A percentile compares a stretch with the other conserved stretches of the same genome.
phyloP scores from a whole-genome alignment of 129 eudicot genomes.

The Artemisia tridentata region DNA sequence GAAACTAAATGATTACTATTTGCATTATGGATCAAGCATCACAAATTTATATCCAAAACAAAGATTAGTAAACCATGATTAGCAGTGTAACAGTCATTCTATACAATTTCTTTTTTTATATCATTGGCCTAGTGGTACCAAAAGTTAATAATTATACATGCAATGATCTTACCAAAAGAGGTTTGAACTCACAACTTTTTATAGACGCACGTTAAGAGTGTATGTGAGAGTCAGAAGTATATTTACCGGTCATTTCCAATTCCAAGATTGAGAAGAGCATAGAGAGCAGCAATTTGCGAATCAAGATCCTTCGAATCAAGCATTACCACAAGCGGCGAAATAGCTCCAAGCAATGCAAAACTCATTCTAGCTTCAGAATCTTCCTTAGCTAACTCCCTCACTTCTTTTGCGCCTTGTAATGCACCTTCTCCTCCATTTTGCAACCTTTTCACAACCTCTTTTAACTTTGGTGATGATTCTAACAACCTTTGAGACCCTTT shows the following conservation, averaged over 20 bases:
- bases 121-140: no score
- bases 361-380: conserved; percentile 55
- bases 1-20: no score
- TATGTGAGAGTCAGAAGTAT: not conserved
- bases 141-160: no score
- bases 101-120: no score
- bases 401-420: conserved; percentile 57
- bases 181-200: not conserved
- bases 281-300: conserved; percentile 57
- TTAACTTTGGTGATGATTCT: conserved; percentile 20
- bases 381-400: conserved; percentile 66
- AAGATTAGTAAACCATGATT: no score
- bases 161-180: no score
- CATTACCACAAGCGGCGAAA: conserved; percentile 75
- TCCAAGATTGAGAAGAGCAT: conserved; percentile 81
- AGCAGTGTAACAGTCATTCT: no score
- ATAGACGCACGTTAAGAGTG: no score
- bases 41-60: no score
- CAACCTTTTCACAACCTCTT: conserved; percentile 54
- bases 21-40: no score
- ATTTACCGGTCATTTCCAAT: conserved; percentile 71
- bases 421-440: conserved; percentile 38
- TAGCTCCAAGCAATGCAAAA: conserved; percentile 69
- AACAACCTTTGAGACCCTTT: not conserved
- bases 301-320: conserved; percentile 44